These are phyloP conservation scores for Candida vaughaniae DNA, from an alignment of 805 yeast species.

Conservation along the genomic window DNA sequence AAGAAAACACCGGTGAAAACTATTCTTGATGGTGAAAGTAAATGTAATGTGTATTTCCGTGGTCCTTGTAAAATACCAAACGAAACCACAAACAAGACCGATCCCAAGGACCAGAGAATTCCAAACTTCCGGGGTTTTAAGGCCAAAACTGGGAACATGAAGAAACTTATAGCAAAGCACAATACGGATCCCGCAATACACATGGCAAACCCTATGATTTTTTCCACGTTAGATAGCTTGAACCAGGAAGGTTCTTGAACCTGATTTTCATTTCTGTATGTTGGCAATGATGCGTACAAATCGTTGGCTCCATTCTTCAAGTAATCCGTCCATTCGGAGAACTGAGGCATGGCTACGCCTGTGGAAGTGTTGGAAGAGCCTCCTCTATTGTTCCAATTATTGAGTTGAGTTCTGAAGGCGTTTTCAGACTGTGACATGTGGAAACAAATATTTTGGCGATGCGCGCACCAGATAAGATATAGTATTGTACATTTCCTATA, in stretches of 20 bases:
- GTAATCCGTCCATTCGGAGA: constrained; percentile 45
- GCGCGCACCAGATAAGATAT: not conserved
- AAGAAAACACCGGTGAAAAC: constrained; percentile 81
- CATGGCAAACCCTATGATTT: constrained; percentile 72
- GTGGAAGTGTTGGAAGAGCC: constrained; percentile 1
- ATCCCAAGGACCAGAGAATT: constrained; percentile 86
- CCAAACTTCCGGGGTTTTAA: constrained; percentile 91
- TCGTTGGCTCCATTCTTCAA: constrained; percentile 47
- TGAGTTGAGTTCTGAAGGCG: constrained; percentile 33
- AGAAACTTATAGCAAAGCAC: constrained; percentile 79
- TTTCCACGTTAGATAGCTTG: constrained; percentile 70
- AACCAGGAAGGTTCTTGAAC: constrained; percentile 76
- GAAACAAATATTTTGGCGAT: not conserved
- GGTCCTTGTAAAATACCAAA: constrained; percentile 95
- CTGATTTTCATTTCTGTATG: constrained; percentile 44
- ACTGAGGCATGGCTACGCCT: constrained; percentile 19
- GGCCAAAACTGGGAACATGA: constrained; percentile 85
- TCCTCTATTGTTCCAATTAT: constrained; percentile 26
- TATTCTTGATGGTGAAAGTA: constrained; percentile 71
- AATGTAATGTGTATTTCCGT: constrained; percentile 68
- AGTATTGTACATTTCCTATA: not conserved
- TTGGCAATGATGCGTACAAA: constrained; percentile 65
- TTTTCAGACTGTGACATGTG: constrained; percentile 26
- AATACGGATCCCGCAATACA: constrained; percentile 75
- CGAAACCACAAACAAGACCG: constrained; percentile 78